These are phyloP conservation scores for Penicillium sp. DNA, from an alignment of 2,329 filamentous ascomycete genomes.

Conservation along the genomic window DNA sequence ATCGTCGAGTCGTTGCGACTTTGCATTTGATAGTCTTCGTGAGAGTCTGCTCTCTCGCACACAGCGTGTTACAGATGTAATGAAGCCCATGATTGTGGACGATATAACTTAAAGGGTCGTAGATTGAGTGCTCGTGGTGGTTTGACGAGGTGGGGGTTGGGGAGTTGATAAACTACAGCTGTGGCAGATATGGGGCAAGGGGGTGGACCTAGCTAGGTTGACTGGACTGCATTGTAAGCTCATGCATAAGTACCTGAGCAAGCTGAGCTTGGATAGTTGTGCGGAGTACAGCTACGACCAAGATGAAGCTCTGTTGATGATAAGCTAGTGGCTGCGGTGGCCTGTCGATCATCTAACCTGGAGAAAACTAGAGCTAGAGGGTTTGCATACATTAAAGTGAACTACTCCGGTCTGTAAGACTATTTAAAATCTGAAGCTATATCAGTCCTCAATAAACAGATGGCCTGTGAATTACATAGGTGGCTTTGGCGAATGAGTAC, in stretches of 20 bases:
- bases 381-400: neutral
- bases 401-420: neutral
- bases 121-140: neutral
- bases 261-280: neutral
- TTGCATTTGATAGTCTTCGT: slow-evolving; percentile 23
- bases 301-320: neutral
- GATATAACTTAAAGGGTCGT: neutral
- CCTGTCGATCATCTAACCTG: slow-evolving; percentile 15
- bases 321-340: slow-evolving; percentile 16
- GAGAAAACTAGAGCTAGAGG: neutral
- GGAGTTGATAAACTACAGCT: slow-evolving; percentile 20
- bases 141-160: slow-evolving; percentile 8
- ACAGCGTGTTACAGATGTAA: slow-evolving; percentile 26
- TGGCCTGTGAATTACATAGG: neutral
- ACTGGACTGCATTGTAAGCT: slow-evolving; percentile 16
- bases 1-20: slow-evolving; percentile 25
- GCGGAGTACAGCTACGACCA: neutral
- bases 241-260: slow-evolving; percentile 1
- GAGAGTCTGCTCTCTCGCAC: slow-evolving; percentile 28
- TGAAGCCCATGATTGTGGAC: slow-evolving; percentile 27
- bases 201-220: slow-evolving; percentile 12
- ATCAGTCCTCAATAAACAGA: neutral
- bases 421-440: neutral
- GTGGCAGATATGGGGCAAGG: slow-evolving; percentile 24
- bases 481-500: neutral